Conservation (phyloP, 2,329 filamentous ascomycete genomes). For the Aspergillus hiratsukae region DNA sequence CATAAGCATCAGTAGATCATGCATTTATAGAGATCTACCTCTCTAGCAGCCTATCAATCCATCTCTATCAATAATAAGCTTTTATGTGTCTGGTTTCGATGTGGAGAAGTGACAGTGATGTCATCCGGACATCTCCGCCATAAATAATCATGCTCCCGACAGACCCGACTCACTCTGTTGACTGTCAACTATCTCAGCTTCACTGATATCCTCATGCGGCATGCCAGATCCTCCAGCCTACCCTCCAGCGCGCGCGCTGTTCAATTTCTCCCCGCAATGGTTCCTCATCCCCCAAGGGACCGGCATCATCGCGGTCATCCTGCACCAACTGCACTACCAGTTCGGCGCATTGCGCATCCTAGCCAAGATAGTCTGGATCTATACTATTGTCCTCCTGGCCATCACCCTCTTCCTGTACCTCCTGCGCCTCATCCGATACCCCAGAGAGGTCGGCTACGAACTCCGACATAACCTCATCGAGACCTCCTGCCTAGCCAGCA, state of each 20-base stretch:
- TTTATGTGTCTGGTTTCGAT: too few species aligned
- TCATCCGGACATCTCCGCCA: too few species aligned
- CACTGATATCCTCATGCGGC: too few species aligned
- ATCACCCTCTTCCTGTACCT: slow-evolving; percentile 28
- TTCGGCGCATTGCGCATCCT: slow-evolving; percentile 36
- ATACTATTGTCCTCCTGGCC: slow-evolving; percentile 32
- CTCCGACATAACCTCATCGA: slow-evolving; percentile 31
- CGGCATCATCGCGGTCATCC: slow-evolving; percentile 32
- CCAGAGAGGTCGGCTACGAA: slow-evolving; percentile 24
- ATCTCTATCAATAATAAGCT: too few species aligned
- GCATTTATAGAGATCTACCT: too few species aligned
- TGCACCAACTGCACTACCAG: slow-evolving; percentile 39
- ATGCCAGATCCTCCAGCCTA: not conserved
- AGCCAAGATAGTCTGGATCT: slow-evolving; percentile 37
- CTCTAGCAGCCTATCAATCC: too few species aligned
- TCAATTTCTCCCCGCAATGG: slow-evolving; percentile 34
- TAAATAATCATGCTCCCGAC: too few species aligned
- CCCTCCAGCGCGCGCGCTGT: slow-evolving; percentile 20
- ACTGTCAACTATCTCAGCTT: too few species aligned
- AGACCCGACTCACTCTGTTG: too few species aligned
- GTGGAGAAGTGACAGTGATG: too few species aligned
- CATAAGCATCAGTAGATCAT: too few species aligned
- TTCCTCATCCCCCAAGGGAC: slow-evolving; percentile 39
- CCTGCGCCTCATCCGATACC: slow-evolving; percentile 29
- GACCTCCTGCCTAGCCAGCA: slow-evolving; percentile 36